A percentile compares a stretch with the other conserved stretches of the same genome.
phyloP scores from a whole-genome alignment of 768 basidiomycete species.

The Boletus vinaceobasis region DNA sequence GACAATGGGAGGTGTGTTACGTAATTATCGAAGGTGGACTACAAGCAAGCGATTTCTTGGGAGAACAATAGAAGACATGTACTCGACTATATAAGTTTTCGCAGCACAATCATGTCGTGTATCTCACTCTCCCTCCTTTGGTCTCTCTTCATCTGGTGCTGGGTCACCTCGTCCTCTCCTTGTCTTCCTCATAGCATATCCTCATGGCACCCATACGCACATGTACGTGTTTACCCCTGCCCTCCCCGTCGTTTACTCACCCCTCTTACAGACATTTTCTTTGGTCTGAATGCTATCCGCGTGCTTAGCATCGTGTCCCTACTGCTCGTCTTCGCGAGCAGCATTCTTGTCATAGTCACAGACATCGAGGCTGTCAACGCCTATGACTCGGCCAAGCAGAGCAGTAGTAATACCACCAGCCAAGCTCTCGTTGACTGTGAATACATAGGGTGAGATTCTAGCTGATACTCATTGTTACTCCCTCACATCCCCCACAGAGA shows the following conservation, averaged over 20 bases:
- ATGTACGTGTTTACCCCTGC: conserved; percentile 36
- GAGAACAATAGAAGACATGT: conserved; percentile 31
- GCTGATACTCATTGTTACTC: background rate
- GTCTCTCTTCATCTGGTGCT: conserved; percentile 26
- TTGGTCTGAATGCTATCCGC: conserved; percentile 76
- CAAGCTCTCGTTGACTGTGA: conserved; percentile 53
- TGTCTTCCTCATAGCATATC: conserved; percentile 3
- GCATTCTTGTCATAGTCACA: conserved; percentile 66
- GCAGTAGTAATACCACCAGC: conserved; percentile 28
- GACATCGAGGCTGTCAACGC: conserved; percentile 74
- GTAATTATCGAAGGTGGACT: conserved; percentile 2
- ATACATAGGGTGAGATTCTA: conserved; percentile 65
- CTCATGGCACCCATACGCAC: conserved; percentile 36
- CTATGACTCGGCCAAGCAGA: conserved; percentile 45
- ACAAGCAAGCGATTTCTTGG: background rate
- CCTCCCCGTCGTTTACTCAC: background rate
- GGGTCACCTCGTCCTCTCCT: conserved; percentile 27
- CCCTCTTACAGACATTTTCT: conserved; percentile 50
- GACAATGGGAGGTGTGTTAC: conserved; percentile 26
- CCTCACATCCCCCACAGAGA: conserved; percentile 38
- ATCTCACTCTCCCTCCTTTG: conserved; percentile 6
- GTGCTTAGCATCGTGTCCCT: conserved; percentile 76
- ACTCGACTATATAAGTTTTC: conserved; percentile 22
- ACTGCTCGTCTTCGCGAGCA: conserved; percentile 76
- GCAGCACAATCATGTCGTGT: background rate